Conservation (phyloP, 257 asterid species). For the Hygrophila difformis region DNA sequence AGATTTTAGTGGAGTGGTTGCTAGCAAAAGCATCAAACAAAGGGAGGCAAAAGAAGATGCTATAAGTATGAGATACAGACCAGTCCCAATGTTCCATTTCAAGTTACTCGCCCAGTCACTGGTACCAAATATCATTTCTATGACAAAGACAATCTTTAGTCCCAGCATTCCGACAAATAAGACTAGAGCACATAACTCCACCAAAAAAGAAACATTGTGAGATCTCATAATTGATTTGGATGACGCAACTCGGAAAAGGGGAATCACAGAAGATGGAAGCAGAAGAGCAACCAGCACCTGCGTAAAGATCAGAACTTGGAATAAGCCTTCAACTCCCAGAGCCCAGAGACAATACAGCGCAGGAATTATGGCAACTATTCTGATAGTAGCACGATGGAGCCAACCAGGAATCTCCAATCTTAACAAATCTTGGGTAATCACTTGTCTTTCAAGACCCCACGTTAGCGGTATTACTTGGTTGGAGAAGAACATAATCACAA, state of each 20-base stretch:
- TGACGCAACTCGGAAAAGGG: constrained; percentile 81
- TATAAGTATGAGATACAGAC: constrained; percentile 56
- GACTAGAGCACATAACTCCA: constrained; percentile 52
- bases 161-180: constrained; percentile 69
- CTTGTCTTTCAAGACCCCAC: constrained; percentile 76
- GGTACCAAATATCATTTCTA: constrained; percentile 85
- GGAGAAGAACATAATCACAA: constrained; percentile 52
- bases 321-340: constrained; percentile 89
- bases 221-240: constrained; percentile 78
- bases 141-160: constrained; percentile 57
- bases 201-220: constrained; percentile 41
- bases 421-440: constrained; percentile 45
- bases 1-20: constrained; percentile 78
- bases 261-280: constrained; percentile 91
- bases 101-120: constrained; percentile 84
- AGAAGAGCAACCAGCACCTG: constrained; percentile 83
- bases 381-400: constrained; percentile 87
- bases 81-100: constrained; percentile 61
- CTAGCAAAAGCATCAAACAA: constrained; percentile 76
- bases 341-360: constrained; percentile 79
- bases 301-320: constrained; percentile 64
- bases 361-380: constrained; percentile 71
- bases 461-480: constrained; percentile 69
- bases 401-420: constrained; percentile 79
- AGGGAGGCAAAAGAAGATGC: constrained; percentile 47